These are phyloP conservation scores for Hemileccinum impolitum DNA, from an alignment of 768 basidiomycete species.

Conservation along the genomic window DNA sequence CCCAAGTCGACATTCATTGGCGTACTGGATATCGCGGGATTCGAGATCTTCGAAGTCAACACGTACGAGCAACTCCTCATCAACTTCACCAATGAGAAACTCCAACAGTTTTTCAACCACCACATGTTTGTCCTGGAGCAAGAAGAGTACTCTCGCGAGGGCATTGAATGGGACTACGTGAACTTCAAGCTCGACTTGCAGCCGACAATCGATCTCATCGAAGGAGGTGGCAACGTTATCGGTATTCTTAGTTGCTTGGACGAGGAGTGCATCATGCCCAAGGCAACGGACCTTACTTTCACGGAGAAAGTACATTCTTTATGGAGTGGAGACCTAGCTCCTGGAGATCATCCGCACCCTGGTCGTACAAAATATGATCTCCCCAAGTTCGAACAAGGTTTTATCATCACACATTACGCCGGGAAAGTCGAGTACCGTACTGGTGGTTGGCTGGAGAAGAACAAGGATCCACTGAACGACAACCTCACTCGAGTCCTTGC, in stretches of 20 bases:
- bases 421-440: conserved; percentile 96
- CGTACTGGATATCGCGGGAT: conserved; percentile 98
- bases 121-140: conserved; percentile 99
- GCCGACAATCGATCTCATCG: conserved; percentile 98
- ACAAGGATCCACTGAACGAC: conserved; percentile 97
- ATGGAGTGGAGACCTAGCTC: conserved; percentile 51
- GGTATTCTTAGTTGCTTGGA: conserved; percentile 92
- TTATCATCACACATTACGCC: conserved; percentile 94
- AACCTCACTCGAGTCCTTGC: conserved; percentile 89
- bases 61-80: conserved; percentile 97
- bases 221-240: conserved; percentile 65
- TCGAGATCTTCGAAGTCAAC: conserved; percentile 94
- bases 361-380: conserved; percentile 84
- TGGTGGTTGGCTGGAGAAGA: conserved; percentile 98
- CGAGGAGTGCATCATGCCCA: conserved; percentile 99
- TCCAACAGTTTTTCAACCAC: conserved; percentile 98
- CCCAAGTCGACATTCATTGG: conserved; percentile 94
- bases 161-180: conserved; percentile 96
- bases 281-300: conserved; percentile 92
- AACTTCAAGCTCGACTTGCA: conserved; percentile 98
- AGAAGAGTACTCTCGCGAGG: conserved; percentile 95
- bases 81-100: conserved; percentile 98
- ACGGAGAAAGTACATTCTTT: conserved; percentile 84
- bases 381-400: conserved; percentile 88
- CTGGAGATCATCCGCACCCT: conserved; percentile 55